Conservation (phyloP, 169 alveolate species). For the Neospora caninum region DNA sequence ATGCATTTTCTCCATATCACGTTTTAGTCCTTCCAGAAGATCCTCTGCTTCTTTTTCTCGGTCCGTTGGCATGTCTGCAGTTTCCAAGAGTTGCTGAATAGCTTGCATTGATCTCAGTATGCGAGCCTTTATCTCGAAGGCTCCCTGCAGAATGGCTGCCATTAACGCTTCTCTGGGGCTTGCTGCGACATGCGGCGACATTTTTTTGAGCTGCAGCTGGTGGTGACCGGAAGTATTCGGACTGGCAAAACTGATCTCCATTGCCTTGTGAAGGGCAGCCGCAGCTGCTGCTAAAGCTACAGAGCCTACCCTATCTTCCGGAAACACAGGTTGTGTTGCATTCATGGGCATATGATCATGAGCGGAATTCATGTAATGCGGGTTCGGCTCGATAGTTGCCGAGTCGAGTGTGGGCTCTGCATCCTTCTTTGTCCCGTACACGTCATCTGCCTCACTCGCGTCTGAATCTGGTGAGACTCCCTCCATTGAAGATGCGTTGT, state of each 20-base stretch:
- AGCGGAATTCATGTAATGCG: not conserved
- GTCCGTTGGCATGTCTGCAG: slow-evolving; percentile 26
- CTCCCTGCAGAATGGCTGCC: slow-evolving; percentile 15
- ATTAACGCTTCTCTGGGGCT: slow-evolving; percentile 10
- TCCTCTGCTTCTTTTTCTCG: slow-evolving; percentile 1
- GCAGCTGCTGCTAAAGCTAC: slow-evolving; percentile 11
- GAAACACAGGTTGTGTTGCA: not conserved
- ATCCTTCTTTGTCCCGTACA: not conserved
- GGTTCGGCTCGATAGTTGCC: not conserved
- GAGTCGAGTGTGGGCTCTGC: not conserved
- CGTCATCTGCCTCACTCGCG: not conserved
- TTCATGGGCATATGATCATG: not conserved
- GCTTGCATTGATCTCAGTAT: not conserved
- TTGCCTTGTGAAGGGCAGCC: not conserved
- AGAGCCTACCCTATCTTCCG: not conserved
- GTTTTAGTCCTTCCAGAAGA: not conserved
- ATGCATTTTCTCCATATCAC: not conserved
- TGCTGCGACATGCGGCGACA: not conserved
- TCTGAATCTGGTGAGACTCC: not conserved
- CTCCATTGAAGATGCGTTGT: not conserved
- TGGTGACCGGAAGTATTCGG: not conserved
- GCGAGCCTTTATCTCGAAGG: slow-evolving; percentile 33
- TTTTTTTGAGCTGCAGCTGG: not conserved
- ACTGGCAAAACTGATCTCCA: not conserved
- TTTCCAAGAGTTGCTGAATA: not conserved